Conservation (phyloP, 2,329 filamentous ascomycete species). For the Tricladium varicosporioides region DNA sequence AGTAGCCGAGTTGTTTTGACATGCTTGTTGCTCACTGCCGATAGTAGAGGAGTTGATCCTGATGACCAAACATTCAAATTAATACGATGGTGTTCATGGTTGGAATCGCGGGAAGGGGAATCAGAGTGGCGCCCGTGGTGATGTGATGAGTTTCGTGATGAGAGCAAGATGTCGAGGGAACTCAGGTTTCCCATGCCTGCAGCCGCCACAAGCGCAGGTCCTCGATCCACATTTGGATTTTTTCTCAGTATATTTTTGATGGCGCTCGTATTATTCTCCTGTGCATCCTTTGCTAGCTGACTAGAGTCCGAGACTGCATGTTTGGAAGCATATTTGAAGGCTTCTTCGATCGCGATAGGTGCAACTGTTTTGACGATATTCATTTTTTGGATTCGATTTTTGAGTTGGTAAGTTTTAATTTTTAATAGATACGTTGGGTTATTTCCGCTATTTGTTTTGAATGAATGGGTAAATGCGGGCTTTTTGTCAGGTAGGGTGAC, state of each 20-base stretch:
- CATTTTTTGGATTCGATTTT: not conserved
- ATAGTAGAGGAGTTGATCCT: conserved; percentile 18
- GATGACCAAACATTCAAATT: conserved; percentile 15
- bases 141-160: not conserved
- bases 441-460: too few species aligned
- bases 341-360: conserved; percentile 10
- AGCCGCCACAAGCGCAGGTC: conserved; percentile 19
- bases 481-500: too few species aligned
- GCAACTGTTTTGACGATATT: conserved; percentile 12
- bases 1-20: conserved; percentile 18
- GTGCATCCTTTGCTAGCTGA: conserved; percentile 12
- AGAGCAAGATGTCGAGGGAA: conserved; percentile 17
- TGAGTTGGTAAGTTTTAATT: not conserved
- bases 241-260: conserved; percentile 11
- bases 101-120: not conserved
- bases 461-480: too few species aligned
- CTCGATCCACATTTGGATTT: conserved; percentile 13
- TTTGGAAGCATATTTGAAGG: conserved; percentile 13
- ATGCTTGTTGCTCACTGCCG: conserved; percentile 20
- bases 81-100: conserved; percentile 1
- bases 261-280: conserved; percentile 5
- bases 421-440: too few species aligned
- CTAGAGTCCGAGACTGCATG: conserved; percentile 2
- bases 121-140: not conserved
- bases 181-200: conserved; percentile 14